phyloP scores from a whole-genome alignment of 2,329 filamentous ascomycete genomes.

The Phialophora tarda region DNA sequence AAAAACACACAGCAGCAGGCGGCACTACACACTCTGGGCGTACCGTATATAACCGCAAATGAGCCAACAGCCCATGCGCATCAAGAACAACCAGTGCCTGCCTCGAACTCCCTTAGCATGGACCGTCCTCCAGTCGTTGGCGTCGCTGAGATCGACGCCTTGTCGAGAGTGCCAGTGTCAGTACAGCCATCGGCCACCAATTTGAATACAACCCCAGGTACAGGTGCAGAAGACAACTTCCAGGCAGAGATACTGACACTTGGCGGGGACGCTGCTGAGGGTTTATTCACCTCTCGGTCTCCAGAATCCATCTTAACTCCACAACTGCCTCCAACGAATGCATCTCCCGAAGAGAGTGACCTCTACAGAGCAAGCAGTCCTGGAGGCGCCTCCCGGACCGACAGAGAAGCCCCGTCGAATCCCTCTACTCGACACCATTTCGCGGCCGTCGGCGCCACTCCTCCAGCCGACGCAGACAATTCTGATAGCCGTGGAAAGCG shows the following conservation, averaged over 20 bases:
- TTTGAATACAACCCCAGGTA: background rate
- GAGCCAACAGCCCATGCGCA: background rate
- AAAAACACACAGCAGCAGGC: background rate
- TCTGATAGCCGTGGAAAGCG: conserved; percentile 11
- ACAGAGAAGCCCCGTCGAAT: background rate
- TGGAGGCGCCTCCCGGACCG: background rate
- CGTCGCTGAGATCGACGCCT: background rate
- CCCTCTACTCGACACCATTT: background rate
- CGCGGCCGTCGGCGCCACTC: background rate
- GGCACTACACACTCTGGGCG: background rate
- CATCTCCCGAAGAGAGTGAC: background rate
- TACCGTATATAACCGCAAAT: background rate
- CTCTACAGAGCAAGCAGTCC: background rate
- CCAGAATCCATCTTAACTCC: background rate
- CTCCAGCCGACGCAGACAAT: background rate
- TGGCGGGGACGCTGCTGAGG: background rate
- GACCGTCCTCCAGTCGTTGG: background rate
- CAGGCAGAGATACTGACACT: background rate
- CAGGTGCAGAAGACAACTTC: background rate
- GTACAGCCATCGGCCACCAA: background rate
- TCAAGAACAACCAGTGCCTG: background rate
- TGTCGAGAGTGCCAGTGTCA: background rate
- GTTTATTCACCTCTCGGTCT: background rate
- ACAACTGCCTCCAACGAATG: background rate
- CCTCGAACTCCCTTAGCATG: background rate